Base-by-base conservation (phyloP, 2,329 filamentous ascomycete genomes). In the Aspergillus pseudotamarii region DNA sequence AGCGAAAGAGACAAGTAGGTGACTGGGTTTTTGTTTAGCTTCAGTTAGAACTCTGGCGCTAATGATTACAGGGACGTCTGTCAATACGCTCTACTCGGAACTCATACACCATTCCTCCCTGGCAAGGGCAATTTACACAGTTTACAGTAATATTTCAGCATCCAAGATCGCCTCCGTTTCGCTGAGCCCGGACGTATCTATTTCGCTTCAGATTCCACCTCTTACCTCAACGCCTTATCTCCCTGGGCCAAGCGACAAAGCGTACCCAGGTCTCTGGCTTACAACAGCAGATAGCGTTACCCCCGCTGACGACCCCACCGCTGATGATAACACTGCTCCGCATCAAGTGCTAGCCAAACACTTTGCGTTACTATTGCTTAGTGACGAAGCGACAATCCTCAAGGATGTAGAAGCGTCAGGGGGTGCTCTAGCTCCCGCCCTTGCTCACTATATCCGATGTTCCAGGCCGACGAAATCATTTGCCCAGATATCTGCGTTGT, bases 91-190 rank as follows among this genome's bases (percentile, higher is more conserved):
- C 43, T 82, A 82, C 63, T 75, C 78, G 0, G 78, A 81, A 58
- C 69, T 82, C 41, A 75, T 79, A 23, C 84, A 87, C 26, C 86
- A 84, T 26, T 97, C 92, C 0, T 92, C 91, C 0, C 83, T 97
- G 41, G 94, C 94, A 36, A 89, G 88, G 61, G 94, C 90, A 2
- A 92, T 96, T 72, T 90, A 90, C 67, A 91, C 92, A 66, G 85
- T 97, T 51, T 96, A 92, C 75, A 88, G 90, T 55, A 89, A 91
- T 55, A 90, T 97, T 34, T 93, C 92, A 9, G 87, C 88, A 60
- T 94, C 94, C 71, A 92, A 89, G 74, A 96, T 97, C 70, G 93
- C 94, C 0, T 92, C 93, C 16, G 83, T 96, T 34, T 89, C 92
- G 66, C 86, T 97, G 11, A 90, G 90, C 62, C 89, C 81, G 3